These are phyloP conservation scores for Mycena belliarum DNA, from an alignment of 768 basidiomycete species.

Conservation along the genomic window DNA sequence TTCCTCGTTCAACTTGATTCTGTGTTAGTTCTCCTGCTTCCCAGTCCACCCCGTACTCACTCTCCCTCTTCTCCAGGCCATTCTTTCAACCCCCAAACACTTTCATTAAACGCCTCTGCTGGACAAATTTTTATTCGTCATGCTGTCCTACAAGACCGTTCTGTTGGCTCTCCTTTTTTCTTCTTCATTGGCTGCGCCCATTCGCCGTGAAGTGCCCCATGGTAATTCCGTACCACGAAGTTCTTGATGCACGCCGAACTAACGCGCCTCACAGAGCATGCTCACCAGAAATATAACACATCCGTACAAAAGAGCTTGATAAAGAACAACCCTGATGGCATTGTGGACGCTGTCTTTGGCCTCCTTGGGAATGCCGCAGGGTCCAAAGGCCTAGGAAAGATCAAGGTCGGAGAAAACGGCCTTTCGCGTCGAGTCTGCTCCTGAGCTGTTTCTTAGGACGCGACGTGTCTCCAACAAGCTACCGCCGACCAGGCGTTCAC, in stretches of 20 bases:
- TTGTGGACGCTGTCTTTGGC: slow-evolving; percentile 63
- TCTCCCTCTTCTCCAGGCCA: slow-evolving; percentile 16
- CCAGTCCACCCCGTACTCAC: not conserved
- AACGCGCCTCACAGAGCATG: slow-evolving; percentile 48
- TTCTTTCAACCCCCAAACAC: slow-evolving; percentile 24
- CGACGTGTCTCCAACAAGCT: slow-evolving; percentile 65
- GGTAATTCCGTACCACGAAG: slow-evolving; percentile 33
- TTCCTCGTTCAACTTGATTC: slow-evolving; percentile 33
- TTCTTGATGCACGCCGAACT: not conserved
- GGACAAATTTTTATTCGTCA: slow-evolving; percentile 28
- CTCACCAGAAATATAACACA: slow-evolving; percentile 55
- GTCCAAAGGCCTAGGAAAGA: slow-evolving; percentile 49
- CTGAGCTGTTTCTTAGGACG: slow-evolving; percentile 35
- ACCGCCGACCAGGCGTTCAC: slow-evolving; percentile 72
- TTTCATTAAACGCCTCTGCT: slow-evolving; percentile 28
- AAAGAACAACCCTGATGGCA: slow-evolving; percentile 59
- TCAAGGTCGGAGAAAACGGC: slow-evolving; percentile 40
- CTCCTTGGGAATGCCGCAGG: slow-evolving; percentile 70
- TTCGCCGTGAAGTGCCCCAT: slow-evolving; percentile 66
- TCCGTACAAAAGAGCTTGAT: slow-evolving; percentile 48
- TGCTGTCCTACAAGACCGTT: slow-evolving; percentile 39
- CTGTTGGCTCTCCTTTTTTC: slow-evolving; percentile 37
- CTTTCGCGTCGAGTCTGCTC: not conserved
- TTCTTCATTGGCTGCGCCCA: slow-evolving; percentile 40
- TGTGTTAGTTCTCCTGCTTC: slow-evolving; percentile 25